phyloP scores from a whole-genome alignment of 176 grass and related monocot genomes.

The Tillandsia fasciculata region DNA sequence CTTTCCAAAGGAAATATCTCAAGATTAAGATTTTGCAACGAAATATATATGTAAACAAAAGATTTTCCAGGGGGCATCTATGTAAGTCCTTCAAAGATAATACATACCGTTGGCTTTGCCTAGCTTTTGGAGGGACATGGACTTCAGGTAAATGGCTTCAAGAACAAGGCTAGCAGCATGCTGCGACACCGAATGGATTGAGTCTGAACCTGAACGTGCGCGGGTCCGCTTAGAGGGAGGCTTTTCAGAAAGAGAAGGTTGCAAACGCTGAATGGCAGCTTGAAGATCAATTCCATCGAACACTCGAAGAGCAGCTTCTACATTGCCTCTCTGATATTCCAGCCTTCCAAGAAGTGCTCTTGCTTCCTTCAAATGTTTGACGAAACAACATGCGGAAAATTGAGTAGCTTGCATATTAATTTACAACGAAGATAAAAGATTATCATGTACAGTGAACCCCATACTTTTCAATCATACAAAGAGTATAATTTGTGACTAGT shows the following conservation, averaged over 20 bases:
- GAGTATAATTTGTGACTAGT: neutral
- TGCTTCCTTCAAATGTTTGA: constrained; percentile 55
- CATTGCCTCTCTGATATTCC: constrained; percentile 93
- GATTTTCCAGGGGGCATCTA: neutral
- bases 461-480: neutral
- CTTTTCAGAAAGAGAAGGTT: constrained; percentile 60
- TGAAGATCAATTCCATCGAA: constrained; percentile 95
- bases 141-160: constrained; percentile 96
- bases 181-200: constrained; percentile 58
- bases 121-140: constrained; percentile 90
- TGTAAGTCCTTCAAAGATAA: constrained; percentile 9
- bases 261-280: constrained; percentile 76
- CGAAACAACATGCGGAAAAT: neutral
- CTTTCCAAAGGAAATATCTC: too few relatives aligned
- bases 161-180: constrained; percentile 90
- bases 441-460: neutral
- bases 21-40: too few relatives aligned
- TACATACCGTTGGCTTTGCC: constrained; percentile 64
- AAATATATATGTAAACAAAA: too few relatives aligned
- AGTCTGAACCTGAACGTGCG: constrained; percentile 30
- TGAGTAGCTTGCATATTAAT: constrained; percentile 10
- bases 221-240: constrained; percentile 43
- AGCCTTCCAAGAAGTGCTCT: constrained; percentile 80
- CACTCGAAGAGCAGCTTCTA: constrained; percentile 81
- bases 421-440: neutral